Conservation (phyloP, 164 flowering plant genomes). For the Umbilicus rupestris region DNA sequence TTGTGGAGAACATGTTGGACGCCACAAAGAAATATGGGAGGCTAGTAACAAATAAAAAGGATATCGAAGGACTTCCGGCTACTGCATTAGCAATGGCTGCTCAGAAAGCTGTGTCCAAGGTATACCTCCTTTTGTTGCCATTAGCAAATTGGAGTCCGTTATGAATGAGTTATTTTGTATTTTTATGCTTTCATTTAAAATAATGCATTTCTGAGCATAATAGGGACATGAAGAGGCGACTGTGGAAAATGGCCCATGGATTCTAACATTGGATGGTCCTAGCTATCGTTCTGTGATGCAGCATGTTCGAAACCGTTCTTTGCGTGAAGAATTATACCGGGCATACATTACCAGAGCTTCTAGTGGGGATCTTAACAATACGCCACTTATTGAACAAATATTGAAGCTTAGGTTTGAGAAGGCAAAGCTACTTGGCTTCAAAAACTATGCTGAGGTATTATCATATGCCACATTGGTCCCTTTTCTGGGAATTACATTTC, state of each 20-base stretch:
- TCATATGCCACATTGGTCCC: not conserved
- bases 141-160: not conserved
- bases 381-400: slow-evolving; percentile 66
- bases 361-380: slow-evolving; percentile 76
- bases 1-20: slow-evolving; percentile 79
- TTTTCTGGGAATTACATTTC: not conserved
- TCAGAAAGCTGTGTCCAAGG: slow-evolving; percentile 88
- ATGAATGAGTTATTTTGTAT: slow-evolving; percentile 5
- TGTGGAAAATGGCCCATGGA: slow-evolving; percentile 93
- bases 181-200: slow-evolving; percentile 1
- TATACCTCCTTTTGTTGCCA: slow-evolving; percentile 17
- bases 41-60: slow-evolving; percentile 66
- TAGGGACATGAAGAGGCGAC: slow-evolving; percentile 92
- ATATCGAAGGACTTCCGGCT: slow-evolving; percentile 86
- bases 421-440: slow-evolving; percentile 85
- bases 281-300: slow-evolving; percentile 85
- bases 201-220: not conserved
- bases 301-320: slow-evolving; percentile 67
- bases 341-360: slow-evolving; percentile 85
- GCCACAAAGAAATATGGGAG: slow-evolving; percentile 88
- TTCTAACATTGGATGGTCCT: slow-evolving; percentile 86
- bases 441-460: slow-evolving; percentile 86
- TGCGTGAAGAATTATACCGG: slow-evolving; percentile 85
- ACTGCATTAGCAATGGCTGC: slow-evolving; percentile 83
- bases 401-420: slow-evolving; percentile 80